Conservation (phyloP, 106 monocot genomes). For the Allium fistulosum region DNA sequence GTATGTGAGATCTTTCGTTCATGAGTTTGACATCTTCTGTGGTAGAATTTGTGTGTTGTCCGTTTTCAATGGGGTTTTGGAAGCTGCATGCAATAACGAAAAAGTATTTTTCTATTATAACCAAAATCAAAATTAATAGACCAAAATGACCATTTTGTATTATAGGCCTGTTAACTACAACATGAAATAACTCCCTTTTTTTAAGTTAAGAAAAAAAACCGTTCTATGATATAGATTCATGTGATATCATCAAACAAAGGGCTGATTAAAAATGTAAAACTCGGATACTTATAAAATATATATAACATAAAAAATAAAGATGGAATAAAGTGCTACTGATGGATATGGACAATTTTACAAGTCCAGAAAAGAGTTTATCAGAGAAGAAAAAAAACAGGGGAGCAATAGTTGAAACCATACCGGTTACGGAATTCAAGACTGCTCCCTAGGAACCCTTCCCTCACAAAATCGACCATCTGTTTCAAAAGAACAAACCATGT, state of each 20-base stretch:
- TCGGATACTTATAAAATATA: too few relatives aligned
- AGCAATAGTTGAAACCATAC: conserved; percentile 18
- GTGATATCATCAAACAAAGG: too few relatives aligned
- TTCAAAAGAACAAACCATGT: conserved; percentile 9
- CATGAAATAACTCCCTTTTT: too few relatives aligned
- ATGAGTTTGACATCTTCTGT: conserved; percentile 90
- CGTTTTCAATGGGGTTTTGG: conserved; percentile 98
- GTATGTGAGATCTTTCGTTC: conserved; percentile 96
- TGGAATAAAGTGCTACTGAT: neutral
- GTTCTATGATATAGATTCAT: too few relatives aligned
- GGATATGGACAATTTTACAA: neutral
- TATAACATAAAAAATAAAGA: too few relatives aligned
- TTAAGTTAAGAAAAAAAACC: too few relatives aligned
- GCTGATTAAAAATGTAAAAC: too few relatives aligned
- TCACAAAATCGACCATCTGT: conserved; percentile 99
- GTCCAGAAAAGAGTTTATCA: neutral
- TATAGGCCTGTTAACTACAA: too few relatives aligned
- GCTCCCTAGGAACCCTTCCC: conserved; percentile 92
- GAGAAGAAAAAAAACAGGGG: neutral
- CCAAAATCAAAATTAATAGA: too few relatives aligned
- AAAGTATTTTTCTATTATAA: too few relatives aligned
- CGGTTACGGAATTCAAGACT: conserved; percentile 92
- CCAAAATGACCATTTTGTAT: too few relatives aligned
- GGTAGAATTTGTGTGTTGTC: conserved; percentile 95
- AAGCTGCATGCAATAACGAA: conserved; percentile 43